These are phyloP conservation scores for Colletotrichum tropicicola DNA, from an alignment of 2,329 filamentous ascomycete species.

Conservation along the genomic window DNA sequence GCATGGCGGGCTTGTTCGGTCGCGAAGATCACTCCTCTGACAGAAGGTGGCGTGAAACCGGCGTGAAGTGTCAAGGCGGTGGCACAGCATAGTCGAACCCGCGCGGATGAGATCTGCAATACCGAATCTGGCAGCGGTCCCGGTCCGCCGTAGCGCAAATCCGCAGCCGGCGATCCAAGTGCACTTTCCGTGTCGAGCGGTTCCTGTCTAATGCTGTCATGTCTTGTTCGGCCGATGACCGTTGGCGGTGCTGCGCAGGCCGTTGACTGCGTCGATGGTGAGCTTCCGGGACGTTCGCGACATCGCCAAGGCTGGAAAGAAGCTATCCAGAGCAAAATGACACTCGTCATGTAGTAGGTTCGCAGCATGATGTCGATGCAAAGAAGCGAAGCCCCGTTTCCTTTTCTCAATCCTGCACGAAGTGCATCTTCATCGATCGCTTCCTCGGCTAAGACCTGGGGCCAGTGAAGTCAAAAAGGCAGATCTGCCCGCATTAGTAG, in stretches of 20 bases:
- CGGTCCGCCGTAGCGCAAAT: conserved; percentile 1
- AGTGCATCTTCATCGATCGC: background rate
- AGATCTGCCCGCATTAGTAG: background rate
- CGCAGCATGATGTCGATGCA: background rate
- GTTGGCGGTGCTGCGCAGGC: background rate
- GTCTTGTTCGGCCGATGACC: background rate
- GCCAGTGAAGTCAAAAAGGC: background rate
- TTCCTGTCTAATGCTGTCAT: background rate
- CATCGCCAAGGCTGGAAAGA: conserved; percentile 13
- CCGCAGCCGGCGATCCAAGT: background rate
- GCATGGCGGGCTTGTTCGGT: background rate
- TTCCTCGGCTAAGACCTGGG: background rate
- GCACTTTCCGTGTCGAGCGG: background rate
- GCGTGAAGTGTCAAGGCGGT: conserved; percentile 23
- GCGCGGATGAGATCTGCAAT: conserved; percentile 23
- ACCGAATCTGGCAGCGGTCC: conserved; percentile 9
- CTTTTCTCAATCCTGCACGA: background rate
- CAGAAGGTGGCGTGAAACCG: conserved; percentile 13
- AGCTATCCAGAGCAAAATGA: background rate
- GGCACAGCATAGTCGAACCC: conserved; percentile 17
- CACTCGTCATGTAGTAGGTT: conserved; percentile 4
- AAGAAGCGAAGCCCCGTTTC: background rate
- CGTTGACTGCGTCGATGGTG: background rate
- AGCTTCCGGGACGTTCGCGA: background rate
- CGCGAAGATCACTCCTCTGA: conserved; percentile 1